Evolutionary conservation across 129 eudicot genomes (phyloP), one percentile per base, ranked within the genome.

Genomic region (Arctium lappa): DNA sequence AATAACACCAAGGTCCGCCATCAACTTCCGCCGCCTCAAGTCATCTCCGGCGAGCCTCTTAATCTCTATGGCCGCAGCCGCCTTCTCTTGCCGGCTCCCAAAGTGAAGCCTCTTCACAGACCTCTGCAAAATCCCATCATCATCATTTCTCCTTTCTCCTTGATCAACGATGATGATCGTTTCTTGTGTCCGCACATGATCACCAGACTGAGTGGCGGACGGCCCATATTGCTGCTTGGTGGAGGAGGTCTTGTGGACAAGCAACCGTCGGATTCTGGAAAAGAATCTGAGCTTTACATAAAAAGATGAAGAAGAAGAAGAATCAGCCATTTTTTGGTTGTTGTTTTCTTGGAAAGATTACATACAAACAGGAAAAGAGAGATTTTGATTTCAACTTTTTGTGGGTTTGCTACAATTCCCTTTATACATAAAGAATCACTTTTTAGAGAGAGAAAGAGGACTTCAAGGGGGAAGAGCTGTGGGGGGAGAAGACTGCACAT

Each of bases 1-100:
- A 62, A 96, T 89, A 81, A 96, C 99, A 2, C 99, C 98, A 9
- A 96, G 97, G 86, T 88, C 95, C 72, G 92, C 99, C 95, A 96
- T 85, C 80, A 80, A 73, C 81, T 82, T 90, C 84, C 94, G 86
- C 82, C 88, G 81, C 82, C 78, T 79, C 79, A 88, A 76, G 16
- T 88, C 92, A 8, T 85, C 89, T 29, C 62, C 80, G 34, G 97
- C 98, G 60, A 96, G 87, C 73, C 83, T 78, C 84, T 78, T 86
- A 1, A 96, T 91, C 82, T 86, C 95, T 46, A 10, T 36, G 13
- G 91, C 94, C 7, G 97, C 98, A 69, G 36, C 78, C 40, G 91
- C 97, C 83, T 82, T 93, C 69, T 96, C 99, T 32, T 96, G 91
- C 87, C 89, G 83, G 80, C 79, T 91, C 85, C 99, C 99, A 69